Conservation (phyloP, 1,139 yeast species). For the Yamadazyma oceani region DNA sequence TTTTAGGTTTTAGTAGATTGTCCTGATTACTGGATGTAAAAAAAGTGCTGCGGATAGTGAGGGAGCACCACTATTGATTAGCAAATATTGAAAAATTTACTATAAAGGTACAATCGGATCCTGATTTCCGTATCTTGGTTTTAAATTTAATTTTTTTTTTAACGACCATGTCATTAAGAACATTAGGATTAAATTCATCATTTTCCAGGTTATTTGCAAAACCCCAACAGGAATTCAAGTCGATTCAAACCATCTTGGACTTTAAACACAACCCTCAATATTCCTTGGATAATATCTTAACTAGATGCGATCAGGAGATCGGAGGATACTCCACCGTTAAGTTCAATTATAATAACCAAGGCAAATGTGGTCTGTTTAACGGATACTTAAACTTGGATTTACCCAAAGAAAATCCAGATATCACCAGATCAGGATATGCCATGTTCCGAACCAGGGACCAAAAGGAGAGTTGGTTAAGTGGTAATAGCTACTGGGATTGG, state of each 20-base stretch:
- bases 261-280: conserved; percentile 49
- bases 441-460: conserved; percentile 80
- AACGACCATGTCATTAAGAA: conserved; percentile 40
- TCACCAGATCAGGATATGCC: conserved; percentile 77
- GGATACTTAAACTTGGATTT: conserved; percentile 75
- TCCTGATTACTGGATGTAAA: too few relatives aligned
- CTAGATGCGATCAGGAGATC: conserved; percentile 69
- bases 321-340: conserved; percentile 77
- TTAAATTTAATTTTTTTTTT: neutral
- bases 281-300: conserved; percentile 47
- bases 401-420: conserved; percentile 68
- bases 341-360: conserved; percentile 40
- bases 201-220: conserved; percentile 38
- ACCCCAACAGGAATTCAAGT: conserved; percentile 28
- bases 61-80: too few relatives aligned
- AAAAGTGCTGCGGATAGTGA: too few relatives aligned
- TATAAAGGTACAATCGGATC: conserved; percentile 1
- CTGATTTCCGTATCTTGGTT: too few relatives aligned
- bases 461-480: conserved; percentile 48
- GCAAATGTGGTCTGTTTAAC: conserved; percentile 57
- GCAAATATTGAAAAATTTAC: too few relatives aligned
- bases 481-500: conserved; percentile 64
- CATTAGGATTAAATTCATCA: conserved; percentile 41
- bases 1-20: too few relatives aligned
- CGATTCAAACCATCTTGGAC: conserved; percentile 50